phyloP scores from a whole-genome alignment of 805 yeast genomes.

The Candida cerambycidarum region DNA sequence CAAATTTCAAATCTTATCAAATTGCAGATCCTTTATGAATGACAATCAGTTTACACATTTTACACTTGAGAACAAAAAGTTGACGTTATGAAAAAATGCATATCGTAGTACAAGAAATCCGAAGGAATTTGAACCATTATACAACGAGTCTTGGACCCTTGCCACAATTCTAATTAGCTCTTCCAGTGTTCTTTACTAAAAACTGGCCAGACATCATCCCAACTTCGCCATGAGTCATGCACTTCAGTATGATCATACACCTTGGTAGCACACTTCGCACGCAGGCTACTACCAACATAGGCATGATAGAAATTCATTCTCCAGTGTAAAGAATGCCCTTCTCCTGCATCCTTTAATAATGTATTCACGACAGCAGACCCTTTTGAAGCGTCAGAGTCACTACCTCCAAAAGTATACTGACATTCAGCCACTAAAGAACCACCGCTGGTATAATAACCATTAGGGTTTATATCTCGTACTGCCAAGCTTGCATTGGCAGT shows the following conservation, averaged over 20 bases:
- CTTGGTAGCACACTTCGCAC: slow-evolving; percentile 4
- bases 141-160: too few relatives aligned
- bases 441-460: slow-evolving; percentile 2
- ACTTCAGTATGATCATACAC: slow-evolving; percentile 3
- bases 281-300: neutral
- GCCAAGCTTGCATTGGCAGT: neutral
- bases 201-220: slow-evolving; percentile 6
- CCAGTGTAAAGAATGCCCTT: slow-evolving; percentile 2
- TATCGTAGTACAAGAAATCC: too few relatives aligned
- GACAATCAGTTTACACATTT: too few relatives aligned
- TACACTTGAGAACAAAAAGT: too few relatives aligned
- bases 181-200: neutral
- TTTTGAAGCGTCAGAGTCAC: neutral
- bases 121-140: too few relatives aligned
- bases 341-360: slow-evolving; percentile 2
- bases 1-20: too few relatives aligned
- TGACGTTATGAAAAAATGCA: too few relatives aligned
- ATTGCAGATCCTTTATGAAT: too few relatives aligned
- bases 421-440: slow-evolving; percentile 3
- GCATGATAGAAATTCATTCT: slow-evolving; percentile 3
- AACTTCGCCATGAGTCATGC: slow-evolving; percentile 2
- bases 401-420: slow-evolving; percentile 2
- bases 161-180: too few relatives aligned
- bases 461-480: slow-evolving; percentile 3
- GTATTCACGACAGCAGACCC: slow-evolving; percentile 3